Evolutionary conservation across 225 moss, liverwort and hornwort genomes (phyloP), one percentile per base, ranked within the genome.

Genomic region (Antitrichia curtipendula): DNA sequence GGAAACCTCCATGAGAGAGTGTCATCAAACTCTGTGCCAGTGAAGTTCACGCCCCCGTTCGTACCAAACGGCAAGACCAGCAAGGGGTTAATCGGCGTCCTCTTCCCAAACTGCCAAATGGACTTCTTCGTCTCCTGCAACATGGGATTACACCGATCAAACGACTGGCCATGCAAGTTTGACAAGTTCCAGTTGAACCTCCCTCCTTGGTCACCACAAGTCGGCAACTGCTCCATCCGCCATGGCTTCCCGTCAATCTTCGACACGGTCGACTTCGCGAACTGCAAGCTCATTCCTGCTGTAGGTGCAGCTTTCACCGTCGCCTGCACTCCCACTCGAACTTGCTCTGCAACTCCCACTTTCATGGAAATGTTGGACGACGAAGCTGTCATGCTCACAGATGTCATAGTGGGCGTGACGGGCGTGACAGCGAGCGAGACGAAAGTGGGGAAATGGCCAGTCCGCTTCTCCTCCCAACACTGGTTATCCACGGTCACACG

Each of bases 211-310:
- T 92, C 92, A 19, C 86, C 81, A 19, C 57, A 73, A 28, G 85
- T 82, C 53, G 91, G 86, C 49, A 92, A 83, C 88, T 92, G 92
- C 90, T 92, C 92, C 88, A 92, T 88, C 36, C 88, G 74, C 92
- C 92, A 92, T 3, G 92, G 92, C 61, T 86, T 90, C 52, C 83
- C 91, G 49, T 91, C 88, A 49, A 91, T 43, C 63, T 91, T 91
- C 34, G 91, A 88, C 65, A 83, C 54, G 10, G 77, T 88, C 18
- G 91, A 72, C 13, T 88, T 92, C 23, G 65, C 88, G 49, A 84
- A 88, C 57, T 86, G 72, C 22, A 92, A 43, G 27, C 53, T 77
- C 3, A 90, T 47, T 40, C 90, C 90, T 10, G 83, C 83, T 59
- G 86, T 82, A 8, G 90, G 88, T 14, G 86, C 88, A 27, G 92